phyloP scores from a whole-genome alignment of 768 basidiomycete species.

The Xerocomus brunneocitrinus region DNA sequence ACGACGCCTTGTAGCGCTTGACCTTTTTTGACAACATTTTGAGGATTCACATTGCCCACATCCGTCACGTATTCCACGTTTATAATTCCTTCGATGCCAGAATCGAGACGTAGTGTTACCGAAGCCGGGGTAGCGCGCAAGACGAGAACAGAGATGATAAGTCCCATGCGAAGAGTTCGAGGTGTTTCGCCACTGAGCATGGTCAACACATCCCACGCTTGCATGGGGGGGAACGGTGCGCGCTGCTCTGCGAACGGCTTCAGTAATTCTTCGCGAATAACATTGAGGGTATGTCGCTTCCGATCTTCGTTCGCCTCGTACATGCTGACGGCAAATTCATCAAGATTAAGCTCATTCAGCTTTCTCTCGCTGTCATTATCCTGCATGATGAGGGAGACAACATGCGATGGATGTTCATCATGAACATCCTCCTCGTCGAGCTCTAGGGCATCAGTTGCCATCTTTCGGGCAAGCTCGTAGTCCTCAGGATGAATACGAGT shows the following conservation, averaged over 20 bases:
- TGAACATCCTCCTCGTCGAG: slow-evolving; percentile 97
- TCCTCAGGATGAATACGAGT: slow-evolving; percentile 97
- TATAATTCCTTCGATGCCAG: slow-evolving; percentile 85
- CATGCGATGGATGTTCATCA: slow-evolving; percentile 86
- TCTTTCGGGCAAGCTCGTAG: slow-evolving; percentile 95
- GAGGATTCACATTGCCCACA: slow-evolving; percentile 33
- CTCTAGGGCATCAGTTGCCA: slow-evolving; percentile 96
- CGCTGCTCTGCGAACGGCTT: slow-evolving; percentile 78
- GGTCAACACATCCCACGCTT: slow-evolving; percentile 78
- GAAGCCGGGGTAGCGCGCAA: slow-evolving; percentile 45
- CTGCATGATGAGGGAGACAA: slow-evolving; percentile 81
- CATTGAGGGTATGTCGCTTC: slow-evolving; percentile 85
- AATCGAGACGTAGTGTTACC: slow-evolving; percentile 79
- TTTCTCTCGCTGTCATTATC: slow-evolving; percentile 76
- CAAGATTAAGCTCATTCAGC: slow-evolving; percentile 85
- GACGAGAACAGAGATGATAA: slow-evolving; percentile 76
- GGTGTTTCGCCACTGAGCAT: slow-evolving; percentile 94
- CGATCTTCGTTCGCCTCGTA: slow-evolving; percentile 76
- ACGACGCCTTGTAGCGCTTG: slow-evolving; percentile 80
- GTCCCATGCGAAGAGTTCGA: slow-evolving; percentile 68
- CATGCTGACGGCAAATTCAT: slow-evolving; percentile 93
- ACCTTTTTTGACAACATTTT: slow-evolving; percentile 62
- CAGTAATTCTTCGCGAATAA: slow-evolving; percentile 83
- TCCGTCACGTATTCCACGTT: slow-evolving; percentile 56
- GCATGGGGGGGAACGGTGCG: slow-evolving; percentile 55